Conservation (phyloP, 2,329 filamentous ascomycete species). For the Epichloe scottii region DNA sequence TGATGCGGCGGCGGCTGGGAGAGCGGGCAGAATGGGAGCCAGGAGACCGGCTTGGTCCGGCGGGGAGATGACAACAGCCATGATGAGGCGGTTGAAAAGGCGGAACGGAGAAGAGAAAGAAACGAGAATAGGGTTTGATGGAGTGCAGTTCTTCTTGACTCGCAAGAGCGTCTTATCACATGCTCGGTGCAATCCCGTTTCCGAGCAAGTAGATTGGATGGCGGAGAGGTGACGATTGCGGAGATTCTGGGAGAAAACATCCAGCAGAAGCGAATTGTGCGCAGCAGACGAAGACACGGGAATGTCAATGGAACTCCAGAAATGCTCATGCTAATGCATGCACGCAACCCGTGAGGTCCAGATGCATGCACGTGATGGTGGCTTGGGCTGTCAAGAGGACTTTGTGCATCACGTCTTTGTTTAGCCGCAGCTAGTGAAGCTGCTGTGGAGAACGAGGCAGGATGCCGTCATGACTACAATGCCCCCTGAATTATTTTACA, state of each 20-base stretch:
- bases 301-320: too few relatives aligned
- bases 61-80: constrained; percentile 23
- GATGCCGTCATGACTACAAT: too few relatives aligned
- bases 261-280: too few relatives aligned
- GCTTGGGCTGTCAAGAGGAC: background rate
- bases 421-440: too few relatives aligned
- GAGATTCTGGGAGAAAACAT: too few relatives aligned
- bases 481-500: too few relatives aligned
- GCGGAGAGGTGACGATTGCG: background rate
- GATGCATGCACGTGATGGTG: background rate
- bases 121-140: too few relatives aligned
- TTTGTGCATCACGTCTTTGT: too few relatives aligned
- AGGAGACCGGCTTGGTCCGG: constrained; percentile 37
- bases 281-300: too few relatives aligned
- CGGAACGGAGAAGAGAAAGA: too few relatives aligned
- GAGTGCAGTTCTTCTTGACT: too few relatives aligned
- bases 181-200: background rate
- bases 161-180: background rate
- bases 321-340: background rate
- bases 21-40: constrained; percentile 43
- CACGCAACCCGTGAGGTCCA: background rate
- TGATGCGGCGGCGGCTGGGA: constrained; percentile 47
- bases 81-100: constrained; percentile 8
- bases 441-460: too few relatives aligned
- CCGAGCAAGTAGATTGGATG: background rate